Conservation (phyloP, 768 basidiomycete genomes). For the Fomitopsis pulvina region DNA sequence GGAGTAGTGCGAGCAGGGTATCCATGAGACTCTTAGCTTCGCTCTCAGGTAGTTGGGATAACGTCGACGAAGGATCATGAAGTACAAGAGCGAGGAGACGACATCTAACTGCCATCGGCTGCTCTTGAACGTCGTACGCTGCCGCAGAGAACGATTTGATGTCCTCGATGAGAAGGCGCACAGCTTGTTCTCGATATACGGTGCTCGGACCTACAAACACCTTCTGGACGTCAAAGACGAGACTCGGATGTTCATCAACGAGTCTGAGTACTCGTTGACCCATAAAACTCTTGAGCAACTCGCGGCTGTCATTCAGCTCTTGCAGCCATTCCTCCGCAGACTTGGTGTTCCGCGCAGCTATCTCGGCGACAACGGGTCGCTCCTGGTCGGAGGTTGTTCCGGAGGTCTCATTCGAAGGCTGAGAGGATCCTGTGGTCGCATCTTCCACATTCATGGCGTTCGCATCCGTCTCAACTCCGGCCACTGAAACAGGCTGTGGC, state of each 20-base stretch:
- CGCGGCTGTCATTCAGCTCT: slow-evolving; percentile 59
- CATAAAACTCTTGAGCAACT: slow-evolving; percentile 57
- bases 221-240: slow-evolving; percentile 83
- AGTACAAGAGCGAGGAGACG: slow-evolving; percentile 82
- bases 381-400: neutral
- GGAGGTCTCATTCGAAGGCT: slow-evolving; percentile 15
- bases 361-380: slow-evolving; percentile 5
- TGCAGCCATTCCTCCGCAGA: slow-evolving; percentile 56
- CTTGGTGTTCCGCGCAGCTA: slow-evolving; percentile 31
- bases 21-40: slow-evolving; percentile 59
- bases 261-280: slow-evolving; percentile 67
- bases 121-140: slow-evolving; percentile 66
- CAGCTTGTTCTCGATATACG: slow-evolving; percentile 54
- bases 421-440: slow-evolving; percentile 24
- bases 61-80: slow-evolving; percentile 61
- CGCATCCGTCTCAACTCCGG: slow-evolving; percentile 11
- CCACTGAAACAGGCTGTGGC: slow-evolving; percentile 15
- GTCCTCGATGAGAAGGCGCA: slow-evolving; percentile 71
- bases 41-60: slow-evolving; percentile 35
- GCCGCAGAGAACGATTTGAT: slow-evolving; percentile 60
- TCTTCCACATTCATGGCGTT: slow-evolving; percentile 16
- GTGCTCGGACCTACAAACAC: slow-evolving; percentile 68
- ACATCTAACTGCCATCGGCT: slow-evolving; percentile 73
- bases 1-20: slow-evolving; percentile 56
- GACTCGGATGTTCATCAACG: slow-evolving; percentile 79